Evolutionary conservation across 2,329 filamentous ascomycete genomes (phyloP), one percentile per base, ranked within the genome.

Genomic region (Aspergillus awamori): DNA sequence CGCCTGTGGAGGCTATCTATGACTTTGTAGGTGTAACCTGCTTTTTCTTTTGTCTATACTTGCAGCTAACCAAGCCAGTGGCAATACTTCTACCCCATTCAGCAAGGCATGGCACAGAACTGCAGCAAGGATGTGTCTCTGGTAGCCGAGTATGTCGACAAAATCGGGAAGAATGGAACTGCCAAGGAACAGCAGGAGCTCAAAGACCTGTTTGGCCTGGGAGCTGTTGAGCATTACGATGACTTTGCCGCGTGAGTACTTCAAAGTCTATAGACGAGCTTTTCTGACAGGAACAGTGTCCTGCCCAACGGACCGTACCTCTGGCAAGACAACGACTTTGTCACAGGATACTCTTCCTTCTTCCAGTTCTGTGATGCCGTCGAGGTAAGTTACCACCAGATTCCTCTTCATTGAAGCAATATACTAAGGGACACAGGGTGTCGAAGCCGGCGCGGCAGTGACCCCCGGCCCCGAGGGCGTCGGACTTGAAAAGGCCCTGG

Each of bases 31-130:
- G 69, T 62, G 5, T n/a, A 0, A 5, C 15, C 15, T 39, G 6
- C 28, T 33, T 2, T 17, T 28, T 17, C 17, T 17, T 0, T 20
- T 30, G 6, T n/a, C 0, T 4, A 6, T 13, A 36, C 8, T 1
- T 8, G 51, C 22, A 11, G 13, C 53, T 56, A 10, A 30, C 13
- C 30, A 13, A 53, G 5, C 0, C 28, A 79, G 67, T 87, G 84
- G 84, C 76, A 82, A 70, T 87, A 87, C 66, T 87, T 86, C 67
- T 67, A 76, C 4, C 84, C 84, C 0, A 77, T 87, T n/a, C 81
- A 84, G 67, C 67, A 83, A 33, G 85, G 84, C 7, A 86, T 87
- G 83, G 80, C 85, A 5, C 70, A 77, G 65, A 87, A 87, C 71
- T 87, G 85, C 74, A 85, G 81, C 69, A 75, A 68, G 2, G 84